phyloP scores from a whole-genome alignment of 192 early-diverging fungal species.

The Paraglomus brasilianum region DNA sequence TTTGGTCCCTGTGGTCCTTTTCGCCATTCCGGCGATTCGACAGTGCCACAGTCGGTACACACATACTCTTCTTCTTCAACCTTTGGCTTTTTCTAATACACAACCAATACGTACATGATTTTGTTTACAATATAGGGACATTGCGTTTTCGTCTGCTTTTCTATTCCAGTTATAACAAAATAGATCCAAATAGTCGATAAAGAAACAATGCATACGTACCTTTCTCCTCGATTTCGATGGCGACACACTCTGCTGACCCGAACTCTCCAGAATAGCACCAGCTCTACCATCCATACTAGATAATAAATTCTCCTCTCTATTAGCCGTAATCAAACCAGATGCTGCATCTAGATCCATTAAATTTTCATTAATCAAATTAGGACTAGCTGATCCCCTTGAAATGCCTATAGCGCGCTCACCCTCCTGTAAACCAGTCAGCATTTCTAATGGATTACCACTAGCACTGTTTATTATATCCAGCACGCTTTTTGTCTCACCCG shows the following conservation, averaged over 20 bases:
- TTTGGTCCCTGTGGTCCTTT: conserved; percentile 48
- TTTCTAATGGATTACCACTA: conserved; percentile 23
- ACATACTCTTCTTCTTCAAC: conserved; percentile 44
- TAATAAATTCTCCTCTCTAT: conserved; percentile 11
- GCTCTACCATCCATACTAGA: not conserved
- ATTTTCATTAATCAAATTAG: conserved; percentile 29
- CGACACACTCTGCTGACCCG: no score
- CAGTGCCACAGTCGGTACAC: conserved; percentile 51
- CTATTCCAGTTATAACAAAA: not conserved
- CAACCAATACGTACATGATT: not conserved
- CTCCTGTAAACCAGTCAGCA: conserved; percentile 32
- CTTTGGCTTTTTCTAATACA: conserved; percentile 42
- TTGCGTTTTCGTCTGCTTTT: conserved; percentile 5
- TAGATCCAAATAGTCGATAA: not conserved
- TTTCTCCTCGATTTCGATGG: conserved; percentile 27
- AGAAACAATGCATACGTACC: not conserved
- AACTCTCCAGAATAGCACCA: no score
- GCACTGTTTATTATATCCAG: conserved; percentile 11
- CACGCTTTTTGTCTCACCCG: not conserved
- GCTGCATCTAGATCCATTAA: conserved; percentile 29
- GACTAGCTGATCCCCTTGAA: conserved; percentile 18
- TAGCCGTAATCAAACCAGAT: not conserved
- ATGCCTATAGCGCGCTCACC: conserved; percentile 32
- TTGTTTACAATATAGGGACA: not conserved
- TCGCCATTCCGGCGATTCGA: conserved; percentile 53